Evolutionary conservation across 2,329 filamentous ascomycete species (phyloP).

Genomic region (Trichoderma koningiopsis): DNA sequence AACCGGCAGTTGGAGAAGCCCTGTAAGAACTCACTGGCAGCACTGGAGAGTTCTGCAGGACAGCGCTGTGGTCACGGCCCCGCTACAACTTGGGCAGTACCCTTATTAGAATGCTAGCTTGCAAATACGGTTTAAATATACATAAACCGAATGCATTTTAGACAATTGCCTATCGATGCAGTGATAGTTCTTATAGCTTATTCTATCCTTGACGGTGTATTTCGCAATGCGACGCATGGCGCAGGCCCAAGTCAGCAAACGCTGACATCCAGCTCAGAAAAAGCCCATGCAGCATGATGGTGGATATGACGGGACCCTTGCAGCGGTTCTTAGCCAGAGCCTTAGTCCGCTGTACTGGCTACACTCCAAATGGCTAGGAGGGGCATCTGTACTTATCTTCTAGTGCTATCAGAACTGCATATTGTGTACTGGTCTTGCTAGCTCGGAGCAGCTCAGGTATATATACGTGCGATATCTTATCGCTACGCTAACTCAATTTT

Average conservation of each 20-base stretch:
- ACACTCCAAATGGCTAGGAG: not conserved
- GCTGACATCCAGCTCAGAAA: not conserved
- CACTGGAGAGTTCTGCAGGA: not conserved
- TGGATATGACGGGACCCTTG: not conserved
- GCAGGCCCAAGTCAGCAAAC: not conserved
- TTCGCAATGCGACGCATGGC: not conserved
- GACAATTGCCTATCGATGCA: not conserved
- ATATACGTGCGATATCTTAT: slow-evolving; percentile 8
- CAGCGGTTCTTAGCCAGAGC: not conserved
- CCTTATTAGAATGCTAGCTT: not conserved
- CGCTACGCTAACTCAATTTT: slow-evolving; percentile 13
- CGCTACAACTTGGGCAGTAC: not conserved
- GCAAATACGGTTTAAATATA: not conserved
- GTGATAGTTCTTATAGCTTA: not conserved
- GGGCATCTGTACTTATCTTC: not conserved
- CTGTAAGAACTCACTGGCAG: not conserved
- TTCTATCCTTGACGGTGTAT: not conserved
- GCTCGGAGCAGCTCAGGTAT: not conserved
- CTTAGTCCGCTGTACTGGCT: not conserved
- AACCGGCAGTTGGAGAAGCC: not conserved
- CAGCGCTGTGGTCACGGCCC: slow-evolving; percentile 1
- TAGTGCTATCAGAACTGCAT: accelerated
- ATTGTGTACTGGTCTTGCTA: not conserved
- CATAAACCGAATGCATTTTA: not conserved
- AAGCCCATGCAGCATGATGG: not conserved